Base-by-base conservation (phyloP, 768 basidiomycete species). In the Mycena rosella region DNA sequence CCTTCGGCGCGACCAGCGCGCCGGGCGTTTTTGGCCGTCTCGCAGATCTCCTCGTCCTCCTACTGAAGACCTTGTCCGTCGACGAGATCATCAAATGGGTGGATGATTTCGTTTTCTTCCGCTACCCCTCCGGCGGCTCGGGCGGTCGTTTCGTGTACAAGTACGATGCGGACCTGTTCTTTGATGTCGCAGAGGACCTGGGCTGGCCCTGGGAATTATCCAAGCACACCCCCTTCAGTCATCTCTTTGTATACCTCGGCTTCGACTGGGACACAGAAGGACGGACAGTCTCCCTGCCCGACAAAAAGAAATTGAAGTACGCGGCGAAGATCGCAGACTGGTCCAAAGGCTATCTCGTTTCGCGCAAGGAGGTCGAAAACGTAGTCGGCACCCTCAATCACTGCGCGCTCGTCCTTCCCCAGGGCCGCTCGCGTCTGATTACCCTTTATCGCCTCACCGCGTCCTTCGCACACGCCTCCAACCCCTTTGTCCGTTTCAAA, bases 141-240 rank as follows among this genome's bases (percentile, higher is more conserved):
- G 13, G 14, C 4, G 44, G 69, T 0, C 22, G 27, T 3, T 45
- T 38, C 52, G 20, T 5, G 3, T 74, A 65, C 63, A 15, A 55
- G 0, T 72, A 74, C 38, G 55, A 67, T 22, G 70, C 63, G 29
- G 17, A 32, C 5, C 49, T 73, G 5, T 65, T 73, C 27, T 72
- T 63, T 48, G 26, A 49, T 2, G 18, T 72, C 15, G 73, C 65
- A 0, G 60, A 67, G 0, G 34, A 59, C 11, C 65, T 75, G 0
- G 72, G 76, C 0, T 73, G 72, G 71, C 71, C 73, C 0, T 77
- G 75, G 76, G 67, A 67, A 5, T 7, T 22, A 1, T 17, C 40
- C 4, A 75, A 77, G 32, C 60, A 53, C 26, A 18, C 27, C 38
- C 40, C 55, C 1, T 76, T 74, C 45, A 5, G 24, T 20, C 44